Base-by-base conservation (phyloP, 2,329 filamentous ascomycete species). In the Cladorrhinum sp. region DNA sequence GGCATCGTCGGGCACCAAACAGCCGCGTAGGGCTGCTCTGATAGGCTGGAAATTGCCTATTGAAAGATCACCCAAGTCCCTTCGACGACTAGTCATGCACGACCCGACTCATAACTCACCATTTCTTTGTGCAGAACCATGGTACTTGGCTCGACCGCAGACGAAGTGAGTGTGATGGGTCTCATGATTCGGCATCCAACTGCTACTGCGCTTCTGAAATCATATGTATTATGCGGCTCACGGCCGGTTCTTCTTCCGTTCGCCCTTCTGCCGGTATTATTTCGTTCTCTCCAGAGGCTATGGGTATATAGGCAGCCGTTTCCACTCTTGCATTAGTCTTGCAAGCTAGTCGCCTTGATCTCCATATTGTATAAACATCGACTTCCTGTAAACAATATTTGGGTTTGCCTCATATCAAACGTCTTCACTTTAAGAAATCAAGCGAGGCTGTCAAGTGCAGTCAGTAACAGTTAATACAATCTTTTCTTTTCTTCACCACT, bases 1-100 rank as follows among this genome's bases (percentile, higher is more conserved):
- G 62, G 62, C 62, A 62, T 60, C 53, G 32, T 64, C 57, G 62
- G 62, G 62, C 62, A 64, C n/a, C 62, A 45, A 64, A 64, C 45
- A 55, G 48, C 22, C 51, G 32, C 36, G 27, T 22, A 13, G 49
- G 50, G 22, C 38, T 27, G n/a, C 22, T n/a, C 27, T 57, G 53
- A 64, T 62, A 62, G 59, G 62, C 10, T 55, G 50, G 25, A 24
- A 8, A 12, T 36, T 36, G 9, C 12, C 32, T 36, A 16, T 36
- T 36, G 4, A 36, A 36, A 29, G 25, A 29, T 10, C 25, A 29
- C 25, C 25, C 10, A 29, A 29, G 25, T 29, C 25, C 49, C 56
- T 52, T 52, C 25, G 7, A 36, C 51, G 51, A 38, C 23, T 36
- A 13, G 25, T 36, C 25, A 29, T 36, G 13, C 51, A 53, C 4